phyloP scores from a whole-genome alignment of 495 filamentous ascomycete genomes.

The Hypoxylon trugodes region DNA sequence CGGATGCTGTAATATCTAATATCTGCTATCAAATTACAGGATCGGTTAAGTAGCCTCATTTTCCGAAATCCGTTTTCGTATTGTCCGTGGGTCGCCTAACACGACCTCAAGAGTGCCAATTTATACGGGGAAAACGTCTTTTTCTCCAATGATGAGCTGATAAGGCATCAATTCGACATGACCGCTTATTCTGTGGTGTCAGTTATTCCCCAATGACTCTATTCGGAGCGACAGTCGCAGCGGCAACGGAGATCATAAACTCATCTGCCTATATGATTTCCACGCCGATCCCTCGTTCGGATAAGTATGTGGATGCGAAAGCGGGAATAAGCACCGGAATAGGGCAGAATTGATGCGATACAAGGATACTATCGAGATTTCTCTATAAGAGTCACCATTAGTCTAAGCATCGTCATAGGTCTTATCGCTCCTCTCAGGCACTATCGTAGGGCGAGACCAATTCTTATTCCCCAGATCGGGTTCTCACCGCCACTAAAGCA shows the following conservation, averaged over 20 bases:
- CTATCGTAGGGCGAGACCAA: constrained; percentile 1
- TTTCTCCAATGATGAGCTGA: not conserved
- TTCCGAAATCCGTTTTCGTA: not conserved
- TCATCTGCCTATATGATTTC: constrained; percentile 20
- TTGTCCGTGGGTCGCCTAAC: not conserved
- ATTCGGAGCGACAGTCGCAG: constrained; percentile 34
- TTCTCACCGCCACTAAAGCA: constrained; percentile 28
- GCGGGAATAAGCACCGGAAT: constrained; percentile 36
- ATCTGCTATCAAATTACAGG: not conserved
- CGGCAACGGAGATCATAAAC: constrained; percentile 34
- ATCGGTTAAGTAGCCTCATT: not conserved
- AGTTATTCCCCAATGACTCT: constrained; percentile 17
- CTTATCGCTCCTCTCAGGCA: constrained; percentile 3
- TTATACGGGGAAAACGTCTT: not conserved
- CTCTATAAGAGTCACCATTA: not conserved
- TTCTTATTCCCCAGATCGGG: constrained; percentile 13
- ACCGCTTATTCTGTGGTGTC: not conserved
- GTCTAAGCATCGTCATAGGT: constrained; percentile 16
- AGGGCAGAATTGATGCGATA: not conserved
- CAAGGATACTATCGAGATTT: constrained; percentile 25
- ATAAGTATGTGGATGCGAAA: constrained; percentile 6
- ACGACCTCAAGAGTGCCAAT: not conserved
- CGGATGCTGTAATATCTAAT: not conserved
- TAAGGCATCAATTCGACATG: not conserved
- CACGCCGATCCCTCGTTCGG: constrained; percentile 37